Conservation (phyloP, 257 asterid species). For the Solanum bulbocastanum region DNA sequence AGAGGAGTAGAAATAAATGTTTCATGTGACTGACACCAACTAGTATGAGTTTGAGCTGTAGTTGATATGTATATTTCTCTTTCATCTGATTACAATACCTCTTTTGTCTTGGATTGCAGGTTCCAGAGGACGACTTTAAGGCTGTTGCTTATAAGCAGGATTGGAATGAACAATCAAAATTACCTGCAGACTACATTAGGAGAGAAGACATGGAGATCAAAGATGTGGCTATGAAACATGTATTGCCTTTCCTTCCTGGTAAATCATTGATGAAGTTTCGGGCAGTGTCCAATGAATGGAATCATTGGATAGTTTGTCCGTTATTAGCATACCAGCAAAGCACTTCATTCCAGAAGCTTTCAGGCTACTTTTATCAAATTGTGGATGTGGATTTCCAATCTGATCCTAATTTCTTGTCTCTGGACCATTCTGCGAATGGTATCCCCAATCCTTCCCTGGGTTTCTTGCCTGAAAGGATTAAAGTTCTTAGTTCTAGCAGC, state of each 20-base stretch:
- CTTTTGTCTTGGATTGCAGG: neutral
- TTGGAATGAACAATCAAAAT: neutral
- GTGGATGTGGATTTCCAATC: neutral
- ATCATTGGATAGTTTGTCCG: conserved; percentile 25
- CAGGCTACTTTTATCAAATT: conserved; percentile 28
- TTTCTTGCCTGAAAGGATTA: conserved; percentile 11
- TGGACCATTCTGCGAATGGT: conserved; percentile 19
- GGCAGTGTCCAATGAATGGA: conserved; percentile 37
- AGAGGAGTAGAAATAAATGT: neutral
- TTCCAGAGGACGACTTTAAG: neutral
- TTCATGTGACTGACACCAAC: neutral
- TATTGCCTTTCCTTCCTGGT: conserved; percentile 42
- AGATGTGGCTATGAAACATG: conserved; percentile 6
- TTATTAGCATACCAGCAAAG: conserved; percentile 29
- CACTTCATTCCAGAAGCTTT: conserved; percentile 20
- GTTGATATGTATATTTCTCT: neutral
- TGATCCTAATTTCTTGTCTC: neutral
- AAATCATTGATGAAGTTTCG: conserved; percentile 24
- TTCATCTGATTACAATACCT: neutral
- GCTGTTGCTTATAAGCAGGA: neutral
- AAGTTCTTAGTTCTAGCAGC: conserved; percentile 17
- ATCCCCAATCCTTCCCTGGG: conserved; percentile 11
- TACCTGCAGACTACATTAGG: neutral
- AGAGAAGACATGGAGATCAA: conserved; percentile 7
- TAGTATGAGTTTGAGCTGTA: neutral